Evolutionary conservation across 176 grass and related monocot species (phyloP).

Genomic region (Phyllostachys edulis): DNA sequence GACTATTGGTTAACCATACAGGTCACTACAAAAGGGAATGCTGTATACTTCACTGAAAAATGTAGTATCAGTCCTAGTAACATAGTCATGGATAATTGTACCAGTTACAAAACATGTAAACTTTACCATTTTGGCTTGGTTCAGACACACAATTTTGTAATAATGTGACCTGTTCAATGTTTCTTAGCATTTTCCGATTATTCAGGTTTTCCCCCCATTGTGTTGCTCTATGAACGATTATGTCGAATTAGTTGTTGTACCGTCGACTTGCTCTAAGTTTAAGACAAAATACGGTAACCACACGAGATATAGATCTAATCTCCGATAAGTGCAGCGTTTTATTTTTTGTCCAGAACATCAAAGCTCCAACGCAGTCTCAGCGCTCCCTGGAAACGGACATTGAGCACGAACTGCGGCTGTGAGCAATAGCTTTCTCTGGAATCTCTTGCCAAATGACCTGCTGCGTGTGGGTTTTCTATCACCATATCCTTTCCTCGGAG

Average conservation of each 20-base stretch:
- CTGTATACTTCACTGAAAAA: background rate
- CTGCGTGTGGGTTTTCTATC: background rate
- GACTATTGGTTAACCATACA: background rate
- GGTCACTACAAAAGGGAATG: background rate
- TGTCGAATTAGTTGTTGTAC: slow-evolving; percentile 8
- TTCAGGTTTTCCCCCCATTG: background rate
- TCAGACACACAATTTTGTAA: slow-evolving; percentile 40
- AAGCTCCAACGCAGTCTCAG: background rate
- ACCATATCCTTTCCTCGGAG: slow-evolving; percentile 1
- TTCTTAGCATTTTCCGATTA: background rate
- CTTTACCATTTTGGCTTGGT: slow-evolving; percentile 22
- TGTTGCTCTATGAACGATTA: slow-evolving; percentile 21
- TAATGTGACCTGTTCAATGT: slow-evolving; percentile 28
- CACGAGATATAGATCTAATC: background rate
- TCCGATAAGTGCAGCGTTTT: background rate
- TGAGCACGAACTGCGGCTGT: slow-evolving; percentile 47
- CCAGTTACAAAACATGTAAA: slow-evolving; percentile 26
- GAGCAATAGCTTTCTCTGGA: slow-evolving; percentile 67
- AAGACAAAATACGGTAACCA: background rate
- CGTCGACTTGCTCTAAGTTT: background rate
- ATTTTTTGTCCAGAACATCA: background rate
- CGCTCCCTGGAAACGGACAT: slow-evolving; percentile 44
- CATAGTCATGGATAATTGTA: background rate
- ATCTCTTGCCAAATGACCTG: slow-evolving; percentile 32
- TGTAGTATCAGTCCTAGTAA: background rate